Evolutionary conservation across 2,329 filamentous ascomycete species (phyloP).

Genomic region (Aspergillus clavatus): DNA sequence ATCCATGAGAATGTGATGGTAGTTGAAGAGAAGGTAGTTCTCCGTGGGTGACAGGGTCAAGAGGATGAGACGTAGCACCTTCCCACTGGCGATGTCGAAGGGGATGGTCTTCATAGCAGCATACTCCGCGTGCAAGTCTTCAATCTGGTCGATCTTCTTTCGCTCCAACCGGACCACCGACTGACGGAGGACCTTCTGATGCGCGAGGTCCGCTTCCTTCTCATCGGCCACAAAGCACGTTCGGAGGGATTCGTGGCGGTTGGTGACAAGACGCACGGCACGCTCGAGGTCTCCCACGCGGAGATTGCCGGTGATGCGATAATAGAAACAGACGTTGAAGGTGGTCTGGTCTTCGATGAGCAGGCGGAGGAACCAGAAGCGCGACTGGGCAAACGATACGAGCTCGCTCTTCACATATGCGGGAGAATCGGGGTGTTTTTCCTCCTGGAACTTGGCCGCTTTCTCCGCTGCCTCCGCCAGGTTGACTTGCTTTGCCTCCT

Average conservation of each 20-base stretch:
- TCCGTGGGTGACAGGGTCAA: constrained; percentile 28
- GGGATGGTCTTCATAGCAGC: constrained; percentile 17
- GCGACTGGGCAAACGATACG: constrained; percentile 37
- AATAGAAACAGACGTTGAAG: constrained; percentile 18
- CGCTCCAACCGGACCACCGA: constrained; percentile 25
- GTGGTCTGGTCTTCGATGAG: constrained; percentile 17
- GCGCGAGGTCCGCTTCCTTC: constrained; percentile 17
- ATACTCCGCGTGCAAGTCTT: constrained; percentile 20
- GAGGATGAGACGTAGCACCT: constrained; percentile 18
- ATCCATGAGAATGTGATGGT: constrained; percentile 49
- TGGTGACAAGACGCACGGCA: constrained; percentile 15
- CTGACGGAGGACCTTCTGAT: constrained; percentile 21
- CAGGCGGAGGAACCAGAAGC: constrained; percentile 34
- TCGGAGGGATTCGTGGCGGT: constrained; percentile 25
- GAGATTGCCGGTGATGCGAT: constrained; percentile 15
- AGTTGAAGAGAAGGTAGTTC: constrained; percentile 40
- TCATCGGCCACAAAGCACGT: constrained; percentile 16
- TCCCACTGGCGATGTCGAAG: constrained; percentile 37
- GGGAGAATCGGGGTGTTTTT: too few relatives aligned
- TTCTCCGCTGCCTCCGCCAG: too few relatives aligned
- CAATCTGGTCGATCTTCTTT: constrained; percentile 14
- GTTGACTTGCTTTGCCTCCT: too few relatives aligned
- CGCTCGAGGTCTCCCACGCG: constrained; percentile 9
- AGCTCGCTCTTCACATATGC: not conserved
- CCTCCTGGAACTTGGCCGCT: too few relatives aligned